Evolutionary conservation across 1,139 yeast species (phyloP), one percentile per base, ranked within the genome.

Genomic region (Sugiyamaella neomexicana): DNA sequence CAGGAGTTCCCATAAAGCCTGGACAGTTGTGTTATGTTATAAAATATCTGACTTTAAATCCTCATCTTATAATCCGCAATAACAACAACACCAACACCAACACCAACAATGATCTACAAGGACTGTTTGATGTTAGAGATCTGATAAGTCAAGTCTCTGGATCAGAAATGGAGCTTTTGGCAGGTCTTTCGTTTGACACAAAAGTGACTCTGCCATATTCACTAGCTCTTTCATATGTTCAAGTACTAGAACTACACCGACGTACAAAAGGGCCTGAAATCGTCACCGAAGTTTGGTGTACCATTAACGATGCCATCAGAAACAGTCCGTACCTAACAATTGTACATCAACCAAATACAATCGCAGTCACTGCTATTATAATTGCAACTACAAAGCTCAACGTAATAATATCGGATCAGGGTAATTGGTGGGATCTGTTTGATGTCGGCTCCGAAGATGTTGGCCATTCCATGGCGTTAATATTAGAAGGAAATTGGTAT

Each of bases 341-440:
- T 10, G 55, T 61, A 8, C 67, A 65, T 40, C 69, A 65, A 40
- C 67, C 70, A 1, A 58, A 62, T 44, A 61, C 60, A 2, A 56
- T 68, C 16, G 71, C 69, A 5, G 61, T 61, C 17, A 62, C 64
- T 1, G 59, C 63, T n/a, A 52, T 67, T n/a, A 53, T 58, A 49
- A 53, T 65, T 9, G 64, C 68, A 7, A 57, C 65, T 3, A 48
- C 59, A 1, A 55, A 55, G 23, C 50, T 56, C 2, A 46, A 50
- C 17, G 25, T 51, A 17, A 17, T 53, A 13, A 32, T 59, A 8
- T 50, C 58, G n/a, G 56, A 56, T 13, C 53, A 55, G 32, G 52
- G 52, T 9, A 34, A 46, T 7, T 68, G 70, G 71, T 68, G 71
- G 70, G 52, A 38, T n/a, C 47, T 65, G 5, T 68, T 68, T 50